Evolutionary conservation across 164 flowering plant species (phyloP).

Genomic region (Vitis rupestris): DNA sequence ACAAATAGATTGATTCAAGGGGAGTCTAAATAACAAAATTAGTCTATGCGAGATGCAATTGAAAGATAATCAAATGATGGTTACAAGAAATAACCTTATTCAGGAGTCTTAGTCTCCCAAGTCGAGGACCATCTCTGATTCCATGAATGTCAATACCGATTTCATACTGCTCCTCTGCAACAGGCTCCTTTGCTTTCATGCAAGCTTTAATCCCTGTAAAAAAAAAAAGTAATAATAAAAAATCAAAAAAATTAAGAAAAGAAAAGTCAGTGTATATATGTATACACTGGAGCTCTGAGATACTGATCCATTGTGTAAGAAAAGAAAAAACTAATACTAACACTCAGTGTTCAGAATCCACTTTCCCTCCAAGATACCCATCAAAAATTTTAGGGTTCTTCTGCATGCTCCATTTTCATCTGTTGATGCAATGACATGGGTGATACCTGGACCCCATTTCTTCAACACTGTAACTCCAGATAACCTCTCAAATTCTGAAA

Average conservation of each 20-base stretch:
- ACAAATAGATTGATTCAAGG: no score
- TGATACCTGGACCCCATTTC: slow-evolving; percentile 67
- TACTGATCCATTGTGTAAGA: background rate
- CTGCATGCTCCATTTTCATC: slow-evolving; percentile 86
- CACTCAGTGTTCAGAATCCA: slow-evolving; percentile 90
- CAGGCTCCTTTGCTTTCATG: slow-evolving; percentile 52
- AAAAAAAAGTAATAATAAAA: background rate
- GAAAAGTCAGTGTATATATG: background rate
- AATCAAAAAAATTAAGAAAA: background rate
- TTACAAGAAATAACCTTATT: slow-evolving; percentile 52
- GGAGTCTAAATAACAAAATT: background rate
- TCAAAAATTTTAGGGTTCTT: slow-evolving; percentile 83
- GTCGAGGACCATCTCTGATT: slow-evolving; percentile 61
- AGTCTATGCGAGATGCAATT: background rate
- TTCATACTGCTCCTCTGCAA: slow-evolving; percentile 71
- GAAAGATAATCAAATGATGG: background rate
- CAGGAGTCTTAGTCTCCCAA: slow-evolving; percentile 65
- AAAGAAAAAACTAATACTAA: slow-evolving; percentile 33
- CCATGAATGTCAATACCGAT: slow-evolving; percentile 73
- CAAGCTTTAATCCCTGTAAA: slow-evolving; percentile 84
- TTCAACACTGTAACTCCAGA: slow-evolving; percentile 52
- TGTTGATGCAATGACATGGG: slow-evolving; percentile 88
- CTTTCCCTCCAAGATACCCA: slow-evolving; percentile 91
- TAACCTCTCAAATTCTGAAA: slow-evolving; percentile 54
- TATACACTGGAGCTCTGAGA: background rate